Evolutionary conservation across 805 yeast species (phyloP), one percentile per base, ranked within the genome.

Genomic region (Metschnikowia shivogae): DNA sequence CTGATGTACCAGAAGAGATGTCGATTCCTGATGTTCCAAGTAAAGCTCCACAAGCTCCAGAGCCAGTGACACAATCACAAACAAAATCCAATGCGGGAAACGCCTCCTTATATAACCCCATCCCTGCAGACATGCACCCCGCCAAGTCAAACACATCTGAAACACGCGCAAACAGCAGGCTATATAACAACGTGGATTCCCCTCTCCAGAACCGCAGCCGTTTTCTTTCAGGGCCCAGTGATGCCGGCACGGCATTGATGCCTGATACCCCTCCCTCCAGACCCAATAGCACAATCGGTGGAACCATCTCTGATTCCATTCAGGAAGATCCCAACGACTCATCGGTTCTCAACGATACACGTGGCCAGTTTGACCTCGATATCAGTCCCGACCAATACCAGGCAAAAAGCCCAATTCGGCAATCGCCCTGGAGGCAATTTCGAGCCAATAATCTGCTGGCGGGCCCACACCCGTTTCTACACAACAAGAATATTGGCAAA

Each of bases 331-430:
- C 26, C 19, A 12, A 19, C n/a, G 34, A 37, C 17, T 37, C 40
- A 4, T 29, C 34, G 1, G 40, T 37, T 7, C 27, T 45, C 35
- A 46, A 51, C 49, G 51, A 49, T 20, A 43, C 59, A 2, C 43
- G 41, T n/a, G 54, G 44, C 13, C 53, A 53, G 13, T 52, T 55
- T 29, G 56, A 53, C 26, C 42, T 46, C 28, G 59, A 55, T 29
- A 49, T 55, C 36, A 46, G 50, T 34, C 41, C 54, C n/a, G 55
- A 55, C 43, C 46, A 51, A 19, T 47, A 42, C 47, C 32, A 44
- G 19, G 43, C 13, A 12, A 33, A 34, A 19, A 29, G 20, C 30
- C 36, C 39, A 35, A 34, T 39, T 43, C 36, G 49, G 13, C 32
- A 37, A 19, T 35, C 48, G 12, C 49, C 47, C 38, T 43, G 51